Evolutionary conservation across 768 basidiomycete genomes (phyloP), one percentile per base, ranked within the genome.

Genomic region (Boletales sp.): DNA sequence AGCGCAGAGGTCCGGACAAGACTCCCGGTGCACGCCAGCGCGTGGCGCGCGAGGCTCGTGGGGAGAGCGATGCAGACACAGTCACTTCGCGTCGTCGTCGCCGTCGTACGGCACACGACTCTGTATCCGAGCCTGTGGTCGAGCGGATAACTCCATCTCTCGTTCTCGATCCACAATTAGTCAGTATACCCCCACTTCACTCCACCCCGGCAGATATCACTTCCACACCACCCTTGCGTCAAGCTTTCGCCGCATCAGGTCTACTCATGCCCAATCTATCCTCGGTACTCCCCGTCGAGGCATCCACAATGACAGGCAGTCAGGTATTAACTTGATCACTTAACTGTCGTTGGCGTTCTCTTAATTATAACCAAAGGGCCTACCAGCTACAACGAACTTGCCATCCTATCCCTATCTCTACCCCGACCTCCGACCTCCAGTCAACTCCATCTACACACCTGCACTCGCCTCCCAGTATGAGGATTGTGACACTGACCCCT

Each of bases 1-100:
- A 86, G 59, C 84, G 89, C 40, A 79, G 89, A 36, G 89, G 89
- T 2, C 89, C 89, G 3, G 89, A 90, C 67, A 87, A 79, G 67
- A 77, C 73, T 0, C 87, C 87, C n/a, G 88, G 89, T 18, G 86
- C 86, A 35, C 83, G 89, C 21, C 86, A 88, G 59, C 78, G 88
- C 37, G 70, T 74, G 50, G 66, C 76, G 5, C 68, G 75, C 35
- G 77, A 76, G 44, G 53, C 61, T 19, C 68, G 53, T 39, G 69
- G 73, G 36, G 74, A 71, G 19, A 61, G 63, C 11, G 64, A 70
- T 14, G 9, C 45, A 38, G 66, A 61, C 35, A 56, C 57, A 43
- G 49, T 50, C 35, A 56, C 62, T 8, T 53, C 5, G 15, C 34
- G 69, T 18, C 66, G 50, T 31, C 55, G 50, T 35, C 64, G 53